Conservation (phyloP, 2,329 filamentous ascomycete species). For the Pseudopyrenochaeta lycopersici region DNA sequence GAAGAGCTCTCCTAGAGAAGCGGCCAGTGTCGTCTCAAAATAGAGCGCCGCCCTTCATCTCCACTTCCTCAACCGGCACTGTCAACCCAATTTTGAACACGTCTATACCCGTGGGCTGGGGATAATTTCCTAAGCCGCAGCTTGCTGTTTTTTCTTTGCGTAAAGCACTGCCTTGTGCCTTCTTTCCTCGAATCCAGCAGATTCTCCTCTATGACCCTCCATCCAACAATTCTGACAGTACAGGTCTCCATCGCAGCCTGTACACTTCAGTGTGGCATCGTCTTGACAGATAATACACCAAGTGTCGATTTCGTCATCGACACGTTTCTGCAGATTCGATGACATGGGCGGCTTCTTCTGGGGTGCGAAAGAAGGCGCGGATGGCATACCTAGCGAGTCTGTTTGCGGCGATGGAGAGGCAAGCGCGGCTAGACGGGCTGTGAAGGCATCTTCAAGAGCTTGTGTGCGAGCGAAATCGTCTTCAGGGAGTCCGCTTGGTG, state of each 20-base stretch:
- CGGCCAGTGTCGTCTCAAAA: background rate
- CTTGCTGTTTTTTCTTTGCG: slow-evolving; percentile 29
- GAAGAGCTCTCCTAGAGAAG: no score
- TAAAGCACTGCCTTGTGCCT: slow-evolving; percentile 74
- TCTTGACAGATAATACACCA: slow-evolving; percentile 88
- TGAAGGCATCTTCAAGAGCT: slow-evolving; percentile 55
- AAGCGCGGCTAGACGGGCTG: slow-evolving; percentile 56
- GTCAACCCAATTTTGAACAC: no score
- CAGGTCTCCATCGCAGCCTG: slow-evolving; percentile 74
- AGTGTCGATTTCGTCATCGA: slow-evolving; percentile 75
- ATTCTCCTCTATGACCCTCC: slow-evolving; percentile 77
- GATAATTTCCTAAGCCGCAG: slow-evolving; percentile 13
- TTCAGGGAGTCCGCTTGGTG: slow-evolving; percentile 47
- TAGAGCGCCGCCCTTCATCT: no score
- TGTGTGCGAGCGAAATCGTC: slow-evolving; percentile 37
- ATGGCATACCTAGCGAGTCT: slow-evolving; percentile 52
- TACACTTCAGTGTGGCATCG: slow-evolving; percentile 76
- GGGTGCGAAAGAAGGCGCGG: slow-evolving; percentile 56
- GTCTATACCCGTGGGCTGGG: background rate
- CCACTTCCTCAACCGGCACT: no score
- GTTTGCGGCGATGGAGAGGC: slow-evolving; percentile 48
- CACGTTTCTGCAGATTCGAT: slow-evolving; percentile 53
- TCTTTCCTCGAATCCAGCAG: slow-evolving; percentile 74
- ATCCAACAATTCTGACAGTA: slow-evolving; percentile 84
- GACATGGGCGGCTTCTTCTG: slow-evolving; percentile 45